Percentiles rank a stretch among this genome's conserved stretches.
These are phyloP conservation scores for Oldenlandia corymbosa DNA, from an alignment of 257 asterid species.

Conservation along the genomic window DNA sequence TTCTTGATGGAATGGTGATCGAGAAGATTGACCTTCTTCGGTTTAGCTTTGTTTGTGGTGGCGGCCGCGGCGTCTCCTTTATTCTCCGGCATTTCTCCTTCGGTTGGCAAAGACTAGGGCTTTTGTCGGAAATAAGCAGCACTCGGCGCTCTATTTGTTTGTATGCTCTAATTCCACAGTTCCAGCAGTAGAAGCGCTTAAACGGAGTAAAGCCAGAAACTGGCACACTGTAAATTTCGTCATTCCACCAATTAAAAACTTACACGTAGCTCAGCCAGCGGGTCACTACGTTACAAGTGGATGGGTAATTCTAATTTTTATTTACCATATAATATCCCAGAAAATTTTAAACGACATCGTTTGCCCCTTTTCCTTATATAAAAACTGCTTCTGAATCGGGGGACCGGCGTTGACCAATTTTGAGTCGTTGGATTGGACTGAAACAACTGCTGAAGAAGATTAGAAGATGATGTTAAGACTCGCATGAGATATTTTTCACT, in stretches of 20 bases:
- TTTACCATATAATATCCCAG: no score
- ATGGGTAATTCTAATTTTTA: no score
- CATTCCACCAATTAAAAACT: background rate
- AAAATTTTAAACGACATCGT: no score
- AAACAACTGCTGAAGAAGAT: no score
- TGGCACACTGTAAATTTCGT: conserved; percentile 3
- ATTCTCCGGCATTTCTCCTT: conserved; percentile 19
- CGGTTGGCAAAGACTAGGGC: conserved; percentile 12
- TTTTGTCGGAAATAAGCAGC: conserved; percentile 20
- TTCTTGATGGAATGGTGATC: conserved; percentile 83
- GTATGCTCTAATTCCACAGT: no score
- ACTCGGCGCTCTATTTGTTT: no score
- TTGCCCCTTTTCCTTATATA: no score
- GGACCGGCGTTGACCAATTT: no score
- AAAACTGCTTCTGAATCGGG: background rate
- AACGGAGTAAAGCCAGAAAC: background rate
- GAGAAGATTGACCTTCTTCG: conserved; percentile 67
- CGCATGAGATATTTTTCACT: no score
- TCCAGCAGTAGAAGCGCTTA: background rate
- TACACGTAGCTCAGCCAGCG: background rate
- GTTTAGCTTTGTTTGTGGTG: conserved; percentile 21
- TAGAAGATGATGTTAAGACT: no score
- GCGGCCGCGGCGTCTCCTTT: conserved; percentile 10
- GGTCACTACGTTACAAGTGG: background rate
- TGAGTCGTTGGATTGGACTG: no score